Percentiles rank a stretch among this genome's conserved stretches.
Conservation (phyloP, 139 green algal species). For the Coelastrella sp. region DNA sequence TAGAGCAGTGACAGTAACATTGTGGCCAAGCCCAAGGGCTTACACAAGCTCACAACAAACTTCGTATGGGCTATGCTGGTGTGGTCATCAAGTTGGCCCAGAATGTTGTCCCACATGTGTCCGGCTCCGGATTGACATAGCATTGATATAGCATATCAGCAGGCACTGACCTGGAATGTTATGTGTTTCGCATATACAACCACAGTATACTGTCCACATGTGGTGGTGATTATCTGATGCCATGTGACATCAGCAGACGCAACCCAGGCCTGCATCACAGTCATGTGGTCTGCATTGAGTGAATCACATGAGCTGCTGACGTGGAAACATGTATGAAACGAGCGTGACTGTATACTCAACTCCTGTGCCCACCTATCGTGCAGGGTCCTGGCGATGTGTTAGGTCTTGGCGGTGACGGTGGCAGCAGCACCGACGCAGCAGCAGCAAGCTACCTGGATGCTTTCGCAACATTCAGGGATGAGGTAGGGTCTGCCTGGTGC, state of each 20-base stretch:
- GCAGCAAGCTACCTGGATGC: constrained; percentile 74
- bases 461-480: constrained; percentile 86
- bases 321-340: background rate
- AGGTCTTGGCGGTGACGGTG: constrained; percentile 7
- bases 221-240: too few relatives aligned
- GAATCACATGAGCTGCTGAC: background rate
- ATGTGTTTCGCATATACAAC: background rate
- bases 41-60: too few relatives aligned
- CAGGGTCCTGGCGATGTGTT: constrained; percentile 35
- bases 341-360: background rate
- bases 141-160: too few relatives aligned
- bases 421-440: constrained; percentile 18
- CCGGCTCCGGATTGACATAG: too few relatives aligned
- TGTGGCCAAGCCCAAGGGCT: too few relatives aligned
- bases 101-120: too few relatives aligned
- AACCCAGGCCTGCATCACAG: too few relatives aligned
- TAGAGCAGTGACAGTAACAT: too few relatives aligned
- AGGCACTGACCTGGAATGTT: too few relatives aligned
- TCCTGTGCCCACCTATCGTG: background rate
- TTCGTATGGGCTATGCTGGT: too few relatives aligned
- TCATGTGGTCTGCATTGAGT: background rate
- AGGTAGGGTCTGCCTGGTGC: constrained; percentile 58
- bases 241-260: too few relatives aligned
- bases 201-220: background rate
- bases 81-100: too few relatives aligned